A percentile compares a stretch with the other conserved stretches of the same genome.
Evolutionary conservation across 1,139 yeast species (phyloP).

Genomic region (Fermentozyma sake): DNA sequence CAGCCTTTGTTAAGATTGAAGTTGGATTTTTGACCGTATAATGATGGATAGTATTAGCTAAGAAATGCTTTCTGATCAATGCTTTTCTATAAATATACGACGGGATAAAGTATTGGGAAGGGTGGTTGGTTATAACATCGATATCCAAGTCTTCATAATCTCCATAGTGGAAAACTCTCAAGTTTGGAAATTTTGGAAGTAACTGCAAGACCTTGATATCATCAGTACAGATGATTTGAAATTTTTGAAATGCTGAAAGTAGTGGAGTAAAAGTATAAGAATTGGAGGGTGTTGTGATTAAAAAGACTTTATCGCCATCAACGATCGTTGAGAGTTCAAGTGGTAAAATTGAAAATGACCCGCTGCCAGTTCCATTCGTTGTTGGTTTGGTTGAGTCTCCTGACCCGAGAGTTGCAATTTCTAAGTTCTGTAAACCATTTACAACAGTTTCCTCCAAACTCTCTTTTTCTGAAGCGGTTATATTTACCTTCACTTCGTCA

Average conservation of each 20-base stretch:
- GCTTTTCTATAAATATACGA: slow-evolving; percentile 86
- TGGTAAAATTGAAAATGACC: neutral
- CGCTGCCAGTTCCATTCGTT: no score
- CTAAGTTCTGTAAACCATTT: neutral
- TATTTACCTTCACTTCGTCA: slow-evolving; percentile 22
- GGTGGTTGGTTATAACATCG: slow-evolving; percentile 46
- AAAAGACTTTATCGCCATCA: slow-evolving; percentile 9
- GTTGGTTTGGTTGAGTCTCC: neutral
- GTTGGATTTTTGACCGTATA: slow-evolving; percentile 71
- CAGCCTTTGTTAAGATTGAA: slow-evolving; percentile 54
- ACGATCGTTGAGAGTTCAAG: slow-evolving; percentile 1
- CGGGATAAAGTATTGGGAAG: slow-evolving; percentile 56
- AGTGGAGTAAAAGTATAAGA: slow-evolving; percentile 62
- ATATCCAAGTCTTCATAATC: slow-evolving; percentile 88
- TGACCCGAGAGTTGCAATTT: neutral
- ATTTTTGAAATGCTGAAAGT: slow-evolving; percentile 32
- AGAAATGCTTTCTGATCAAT: slow-evolving; percentile 81
- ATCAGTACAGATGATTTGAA: slow-evolving; percentile 23
- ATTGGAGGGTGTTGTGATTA: slow-evolving; percentile 30
- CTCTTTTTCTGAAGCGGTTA: slow-evolving; percentile 10
- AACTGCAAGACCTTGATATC: slow-evolving; percentile 19
- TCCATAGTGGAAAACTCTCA: slow-evolving; percentile 65
- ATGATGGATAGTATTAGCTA: slow-evolving; percentile 74
- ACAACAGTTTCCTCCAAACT: slow-evolving; percentile 7
- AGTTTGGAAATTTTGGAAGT: slow-evolving; percentile 14